phyloP scores from a whole-genome alignment of 139 green algal genomes.

The Picochlorum sp. region DNA sequence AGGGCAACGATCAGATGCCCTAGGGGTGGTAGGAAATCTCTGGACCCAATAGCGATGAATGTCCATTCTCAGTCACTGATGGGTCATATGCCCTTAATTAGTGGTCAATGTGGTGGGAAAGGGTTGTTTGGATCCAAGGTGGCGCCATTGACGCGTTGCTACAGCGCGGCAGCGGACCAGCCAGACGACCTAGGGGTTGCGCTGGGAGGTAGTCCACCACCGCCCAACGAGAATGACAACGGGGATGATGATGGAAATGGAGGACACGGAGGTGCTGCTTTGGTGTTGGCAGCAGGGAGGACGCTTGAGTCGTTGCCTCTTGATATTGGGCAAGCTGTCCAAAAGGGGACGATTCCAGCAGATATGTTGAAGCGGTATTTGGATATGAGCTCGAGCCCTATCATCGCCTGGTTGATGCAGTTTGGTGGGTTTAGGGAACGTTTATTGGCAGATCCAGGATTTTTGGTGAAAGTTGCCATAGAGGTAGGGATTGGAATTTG shows the following conservation, averaged over 20 bases:
- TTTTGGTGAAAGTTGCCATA: conserved; percentile 79
- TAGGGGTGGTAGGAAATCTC: too few species aligned
- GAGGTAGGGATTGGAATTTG: conserved; percentile 87
- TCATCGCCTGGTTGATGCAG: conserved; percentile 10
- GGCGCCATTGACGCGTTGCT: too few species aligned
- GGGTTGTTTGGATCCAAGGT: too few species aligned
- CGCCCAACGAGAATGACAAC: not conserved
- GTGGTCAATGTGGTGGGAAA: too few species aligned
- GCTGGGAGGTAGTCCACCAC: not conserved
- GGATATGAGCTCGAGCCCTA: conserved; percentile 50
- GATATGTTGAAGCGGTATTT: conserved; percentile 69
- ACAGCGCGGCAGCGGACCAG: too few species aligned
- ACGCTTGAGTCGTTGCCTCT: conserved; percentile 23
- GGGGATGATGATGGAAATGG: conserved; percentile 1
- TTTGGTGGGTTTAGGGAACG: conserved; percentile 78
- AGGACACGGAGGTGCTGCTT: not conserved
- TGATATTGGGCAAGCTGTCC: conserved; percentile 58
- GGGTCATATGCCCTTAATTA: too few species aligned
- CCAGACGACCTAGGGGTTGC: not conserved
- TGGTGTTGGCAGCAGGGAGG: conserved; percentile 11
- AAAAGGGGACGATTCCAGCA: conserved; percentile 41
- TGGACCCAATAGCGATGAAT: too few species aligned
- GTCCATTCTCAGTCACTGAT: too few species aligned
- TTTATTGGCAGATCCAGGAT: conserved; percentile 83
- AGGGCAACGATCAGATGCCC: too few species aligned